Percentiles rank a stretch among this genome's conserved stretches.
Evolutionary conservation across 768 basidiomycete species (phyloP).

Genomic region (Fistulinella prunicolor): DNA sequence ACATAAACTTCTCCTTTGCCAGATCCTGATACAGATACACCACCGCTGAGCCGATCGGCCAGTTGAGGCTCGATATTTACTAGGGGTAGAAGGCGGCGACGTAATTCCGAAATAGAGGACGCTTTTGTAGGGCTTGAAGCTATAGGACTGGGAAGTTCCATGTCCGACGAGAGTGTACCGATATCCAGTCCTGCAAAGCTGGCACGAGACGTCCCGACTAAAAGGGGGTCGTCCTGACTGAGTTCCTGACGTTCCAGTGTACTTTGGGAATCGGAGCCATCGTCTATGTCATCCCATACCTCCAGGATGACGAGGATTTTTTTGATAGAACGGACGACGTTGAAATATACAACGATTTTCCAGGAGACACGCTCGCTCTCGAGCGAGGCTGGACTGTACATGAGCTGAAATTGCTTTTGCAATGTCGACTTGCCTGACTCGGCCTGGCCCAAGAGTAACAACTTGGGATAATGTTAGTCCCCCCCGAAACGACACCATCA

Average conservation of each 20-base stretch:
- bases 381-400: slow-evolving; percentile 71
- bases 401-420: slow-evolving; percentile 78
- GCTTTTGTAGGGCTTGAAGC: slow-evolving; percentile 22
- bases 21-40: slow-evolving; percentile 69
- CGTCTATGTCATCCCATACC: slow-evolving; percentile 56
- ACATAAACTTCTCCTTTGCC: slow-evolving; percentile 75
- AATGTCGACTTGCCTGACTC: slow-evolving; percentile 78
- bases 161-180: slow-evolving; percentile 9
- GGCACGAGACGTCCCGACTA: slow-evolving; percentile 13
- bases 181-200: slow-evolving; percentile 10
- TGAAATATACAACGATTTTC: slow-evolving; percentile 74
- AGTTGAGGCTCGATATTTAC: slow-evolving; percentile 60
- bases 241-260: slow-evolving; percentile 33
- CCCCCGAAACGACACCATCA: not conserved
- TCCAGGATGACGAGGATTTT: slow-evolving; percentile 65
- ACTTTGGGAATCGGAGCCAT: slow-evolving; percentile 44
- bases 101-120: slow-evolving; percentile 48
- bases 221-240: slow-evolving; percentile 20
- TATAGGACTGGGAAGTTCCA: slow-evolving; percentile 9
- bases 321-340: slow-evolving; percentile 67
- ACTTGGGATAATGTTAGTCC: slow-evolving; percentile 38
- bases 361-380: slow-evolving; percentile 69
- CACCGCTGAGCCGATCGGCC: slow-evolving; percentile 71
- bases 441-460: slow-evolving; percentile 74
- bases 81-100: slow-evolving; percentile 57